A percentile compares a stretch with the other conserved stretches of the same genome.
These are phyloP conservation scores for Orobanche coerulescens DNA, from an alignment of 257 asterid species.

Conservation along the genomic window DNA sequence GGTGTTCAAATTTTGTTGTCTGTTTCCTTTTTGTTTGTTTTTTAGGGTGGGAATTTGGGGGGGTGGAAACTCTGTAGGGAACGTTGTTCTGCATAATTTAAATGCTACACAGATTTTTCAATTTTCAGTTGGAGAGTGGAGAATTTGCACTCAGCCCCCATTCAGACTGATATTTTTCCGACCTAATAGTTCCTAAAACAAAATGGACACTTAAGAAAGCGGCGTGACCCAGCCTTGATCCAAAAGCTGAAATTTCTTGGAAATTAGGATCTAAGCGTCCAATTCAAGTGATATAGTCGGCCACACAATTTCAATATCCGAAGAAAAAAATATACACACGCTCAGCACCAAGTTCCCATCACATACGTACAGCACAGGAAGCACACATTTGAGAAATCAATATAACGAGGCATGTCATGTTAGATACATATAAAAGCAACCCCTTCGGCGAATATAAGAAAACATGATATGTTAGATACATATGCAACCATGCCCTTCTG, in stretches of 20 bases:
- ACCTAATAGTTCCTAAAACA: background rate
- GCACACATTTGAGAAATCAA: background rate
- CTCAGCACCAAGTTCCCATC: background rate
- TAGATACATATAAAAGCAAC: background rate
- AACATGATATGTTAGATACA: too few species aligned
- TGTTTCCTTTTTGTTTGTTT: too few species aligned
- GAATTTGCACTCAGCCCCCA: background rate
- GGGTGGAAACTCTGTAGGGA: background rate
- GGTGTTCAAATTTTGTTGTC: background rate
- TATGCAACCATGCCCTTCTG: too few species aligned
- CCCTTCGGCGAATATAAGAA: background rate
- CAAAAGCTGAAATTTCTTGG: background rate
- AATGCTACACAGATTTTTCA: background rate
- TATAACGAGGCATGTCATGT: background rate
- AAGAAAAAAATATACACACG: background rate
- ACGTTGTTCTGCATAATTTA: background rate
- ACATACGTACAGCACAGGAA: background rate
- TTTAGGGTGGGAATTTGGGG: background rate
- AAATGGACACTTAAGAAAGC: background rate
- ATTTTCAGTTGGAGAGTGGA: background rate
- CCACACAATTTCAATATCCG: background rate
- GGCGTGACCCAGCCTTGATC: background rate
- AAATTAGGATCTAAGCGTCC: background rate
- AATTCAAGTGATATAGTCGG: background rate
- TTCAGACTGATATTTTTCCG: background rate